A percentile compares a stretch with the other conserved stretches of the same genome.
These are phyloP conservation scores for Fagus crenata DNA, from an alignment of 306 rosid genomes.

Conservation along the genomic window DNA sequence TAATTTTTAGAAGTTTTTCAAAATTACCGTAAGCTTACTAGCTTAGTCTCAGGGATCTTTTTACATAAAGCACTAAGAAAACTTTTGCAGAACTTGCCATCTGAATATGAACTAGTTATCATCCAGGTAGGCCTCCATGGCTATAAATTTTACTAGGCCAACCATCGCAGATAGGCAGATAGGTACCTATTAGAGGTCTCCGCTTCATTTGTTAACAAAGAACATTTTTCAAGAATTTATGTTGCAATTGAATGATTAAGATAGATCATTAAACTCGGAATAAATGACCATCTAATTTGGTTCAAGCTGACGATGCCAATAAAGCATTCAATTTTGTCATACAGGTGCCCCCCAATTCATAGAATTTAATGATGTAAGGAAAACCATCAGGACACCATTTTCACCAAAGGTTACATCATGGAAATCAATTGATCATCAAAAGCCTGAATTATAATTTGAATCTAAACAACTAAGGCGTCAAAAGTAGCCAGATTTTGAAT, in stretches of 20 bases:
- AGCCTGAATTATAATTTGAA: background rate
- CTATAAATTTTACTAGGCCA: background rate
- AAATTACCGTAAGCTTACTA: background rate
- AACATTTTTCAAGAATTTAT: conserved; percentile 1
- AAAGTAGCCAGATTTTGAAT: background rate
- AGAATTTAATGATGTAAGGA: background rate
- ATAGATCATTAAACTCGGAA: background rate
- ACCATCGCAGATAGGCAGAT: background rate
- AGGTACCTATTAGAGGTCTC: background rate
- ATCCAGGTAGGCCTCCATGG: background rate
- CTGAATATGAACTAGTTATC: background rate
- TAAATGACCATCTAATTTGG: background rate
- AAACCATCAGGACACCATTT: background rate
- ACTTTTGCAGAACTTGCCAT: no score
- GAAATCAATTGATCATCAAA: background rate
- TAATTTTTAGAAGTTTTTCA: background rate
- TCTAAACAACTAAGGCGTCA: background rate
- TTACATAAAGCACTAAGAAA: background rate
- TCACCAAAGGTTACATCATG: background rate
- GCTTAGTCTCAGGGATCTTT: background rate
- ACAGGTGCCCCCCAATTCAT: background rate
- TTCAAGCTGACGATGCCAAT: background rate
- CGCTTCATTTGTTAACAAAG: background rate
- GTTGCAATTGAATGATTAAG: background rate
- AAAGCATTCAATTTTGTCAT: background rate